Percentiles rank a stretch among this genome's conserved stretches.
phyloP scores from a whole-genome alignment of 352 stramenopile species.

The Globisporangium radiosum region DNA sequence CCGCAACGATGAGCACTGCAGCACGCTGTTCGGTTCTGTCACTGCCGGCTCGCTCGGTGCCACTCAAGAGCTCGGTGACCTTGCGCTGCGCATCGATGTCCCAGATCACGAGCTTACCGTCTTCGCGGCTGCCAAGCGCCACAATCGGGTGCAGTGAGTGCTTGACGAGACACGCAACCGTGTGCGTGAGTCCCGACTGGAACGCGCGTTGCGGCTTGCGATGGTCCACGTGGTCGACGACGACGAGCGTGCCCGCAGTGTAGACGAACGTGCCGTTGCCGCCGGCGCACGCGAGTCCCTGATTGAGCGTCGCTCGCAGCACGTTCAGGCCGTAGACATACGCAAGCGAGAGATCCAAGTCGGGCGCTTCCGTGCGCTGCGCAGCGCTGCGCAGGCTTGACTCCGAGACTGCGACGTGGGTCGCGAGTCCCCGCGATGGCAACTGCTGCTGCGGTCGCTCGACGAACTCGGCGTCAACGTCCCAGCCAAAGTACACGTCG shows the following conservation, averaged over 20 bases:
- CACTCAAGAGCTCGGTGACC: conserved; percentile 18
- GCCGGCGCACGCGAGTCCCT: conserved; percentile 25
- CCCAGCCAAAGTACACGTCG: conserved; percentile 34
- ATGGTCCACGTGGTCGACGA: conserved; percentile 31
- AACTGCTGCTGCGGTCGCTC: not conserved
- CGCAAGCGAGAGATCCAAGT: conserved; percentile 48
- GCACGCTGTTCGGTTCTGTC: not conserved
- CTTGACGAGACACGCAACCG: conserved; percentile 44
- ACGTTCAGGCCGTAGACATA: conserved; percentile 51
- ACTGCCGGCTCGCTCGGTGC: not conserved
- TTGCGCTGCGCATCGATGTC: conserved; percentile 25
- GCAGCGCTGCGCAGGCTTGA: conserved; percentile 15
- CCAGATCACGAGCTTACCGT: conserved; percentile 24
- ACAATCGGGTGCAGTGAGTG: conserved; percentile 36
- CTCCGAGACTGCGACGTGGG: conserved; percentile 12
- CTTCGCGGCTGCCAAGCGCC: conserved; percentile 32
- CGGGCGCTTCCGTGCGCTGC: conserved; percentile 36
- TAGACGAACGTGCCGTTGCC: conserved; percentile 31
- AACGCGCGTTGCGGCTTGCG: conserved; percentile 25
- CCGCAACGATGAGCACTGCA: conserved; percentile 17
- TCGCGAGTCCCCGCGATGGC: not conserved
- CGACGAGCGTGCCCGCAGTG: conserved; percentile 33
- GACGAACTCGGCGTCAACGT: conserved; percentile 3
- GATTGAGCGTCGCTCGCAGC: conserved; percentile 29
- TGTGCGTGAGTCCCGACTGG: conserved; percentile 32